Conservation (phyloP, 2,329 filamentous ascomycete species). For the Seiridium unicorne region DNA sequence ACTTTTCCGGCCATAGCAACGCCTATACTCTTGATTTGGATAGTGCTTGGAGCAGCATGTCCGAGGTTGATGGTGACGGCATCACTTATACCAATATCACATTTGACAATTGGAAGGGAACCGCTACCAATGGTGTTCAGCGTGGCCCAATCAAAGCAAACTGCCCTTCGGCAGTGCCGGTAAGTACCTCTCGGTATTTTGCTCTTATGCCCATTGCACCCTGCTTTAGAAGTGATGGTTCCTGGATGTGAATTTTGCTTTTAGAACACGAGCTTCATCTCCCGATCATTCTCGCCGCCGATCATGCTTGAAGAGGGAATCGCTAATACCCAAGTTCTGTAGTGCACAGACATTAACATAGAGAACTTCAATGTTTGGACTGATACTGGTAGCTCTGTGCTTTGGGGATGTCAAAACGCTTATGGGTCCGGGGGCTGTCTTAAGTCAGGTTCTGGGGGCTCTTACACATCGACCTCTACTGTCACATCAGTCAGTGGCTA, state of each 20-base stretch:
- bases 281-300: no score
- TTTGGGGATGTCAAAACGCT: constrained; percentile 39
- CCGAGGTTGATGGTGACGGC: constrained; percentile 41
- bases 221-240: no score
- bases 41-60: constrained; percentile 48
- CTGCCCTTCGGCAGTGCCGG: constrained; percentile 46
- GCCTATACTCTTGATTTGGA: constrained; percentile 58
- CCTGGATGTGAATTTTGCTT: no score
- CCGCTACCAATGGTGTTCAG: constrained; percentile 42
- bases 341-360: constrained; percentile 49
- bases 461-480: constrained; percentile 16
- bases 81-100: constrained; percentile 52
- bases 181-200: no score
- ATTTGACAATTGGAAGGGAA: constrained; percentile 56
- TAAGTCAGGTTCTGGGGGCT: constrained; percentile 5
- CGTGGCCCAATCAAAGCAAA: constrained; percentile 53
- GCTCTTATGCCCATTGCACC: no score
- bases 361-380: constrained; percentile 53
- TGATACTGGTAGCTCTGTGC: constrained; percentile 36
- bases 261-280: no score
- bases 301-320: no score
- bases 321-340: no score
- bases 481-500: constrained; percentile 13
- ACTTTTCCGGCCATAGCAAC: constrained; percentile 60
- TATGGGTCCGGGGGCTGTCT: constrained; percentile 17